Percentiles rank a stretch among this genome's conserved stretches.
Evolutionary conservation across 106 monocot genomes (phyloP).

Genomic region (Agapanthus africanus): DNA sequence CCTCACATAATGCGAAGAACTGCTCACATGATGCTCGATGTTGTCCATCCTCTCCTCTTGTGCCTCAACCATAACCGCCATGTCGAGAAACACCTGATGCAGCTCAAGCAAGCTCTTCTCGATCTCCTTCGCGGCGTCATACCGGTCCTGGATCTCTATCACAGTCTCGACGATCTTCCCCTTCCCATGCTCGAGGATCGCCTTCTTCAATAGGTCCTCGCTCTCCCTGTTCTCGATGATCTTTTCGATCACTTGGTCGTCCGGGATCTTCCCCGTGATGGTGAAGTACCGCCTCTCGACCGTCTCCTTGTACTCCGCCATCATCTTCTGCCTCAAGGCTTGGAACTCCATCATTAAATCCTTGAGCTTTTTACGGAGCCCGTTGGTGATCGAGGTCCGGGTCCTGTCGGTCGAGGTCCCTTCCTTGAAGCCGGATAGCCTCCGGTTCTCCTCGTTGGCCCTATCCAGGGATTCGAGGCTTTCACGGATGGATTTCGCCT

Average conservation of each 20-base stretch:
- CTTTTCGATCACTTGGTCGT: slow-evolving; percentile 51
- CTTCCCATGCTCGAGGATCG: too few species aligned
- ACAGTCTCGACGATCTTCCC: too few species aligned
- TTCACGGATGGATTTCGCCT: slow-evolving; percentile 34
- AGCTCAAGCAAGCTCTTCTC: slow-evolving; percentile 70
- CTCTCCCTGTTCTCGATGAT: slow-evolving; percentile 49
- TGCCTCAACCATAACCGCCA: slow-evolving; percentile 72
- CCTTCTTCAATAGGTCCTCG: slow-evolving; percentile 38
- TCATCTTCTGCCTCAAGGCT: slow-evolving; percentile 42
- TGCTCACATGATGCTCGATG: slow-evolving; percentile 62
- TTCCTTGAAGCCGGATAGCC: slow-evolving; percentile 41
- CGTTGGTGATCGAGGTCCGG: slow-evolving; percentile 50
- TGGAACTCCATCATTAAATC: slow-evolving; percentile 68
- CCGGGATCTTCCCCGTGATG: slow-evolving; percentile 48
- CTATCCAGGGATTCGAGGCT: slow-evolving; percentile 59
- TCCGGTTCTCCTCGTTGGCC: slow-evolving; percentile 43
- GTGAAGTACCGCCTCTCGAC: slow-evolving; percentile 64
- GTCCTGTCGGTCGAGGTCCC: slow-evolving; percentile 58
- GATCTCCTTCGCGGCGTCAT: slow-evolving; percentile 56
- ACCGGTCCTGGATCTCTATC: slow-evolving; percentile 56
- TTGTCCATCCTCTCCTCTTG: slow-evolving; percentile 77
- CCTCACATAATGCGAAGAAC: slow-evolving; percentile 50
- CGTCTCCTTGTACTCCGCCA: slow-evolving; percentile 54
- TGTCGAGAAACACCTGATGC: slow-evolving; percentile 86
- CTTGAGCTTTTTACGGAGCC: slow-evolving; percentile 52